Evolutionary conservation across 306 rosid species (phyloP).

Genomic region (Pachyrhizus erosus): DNA sequence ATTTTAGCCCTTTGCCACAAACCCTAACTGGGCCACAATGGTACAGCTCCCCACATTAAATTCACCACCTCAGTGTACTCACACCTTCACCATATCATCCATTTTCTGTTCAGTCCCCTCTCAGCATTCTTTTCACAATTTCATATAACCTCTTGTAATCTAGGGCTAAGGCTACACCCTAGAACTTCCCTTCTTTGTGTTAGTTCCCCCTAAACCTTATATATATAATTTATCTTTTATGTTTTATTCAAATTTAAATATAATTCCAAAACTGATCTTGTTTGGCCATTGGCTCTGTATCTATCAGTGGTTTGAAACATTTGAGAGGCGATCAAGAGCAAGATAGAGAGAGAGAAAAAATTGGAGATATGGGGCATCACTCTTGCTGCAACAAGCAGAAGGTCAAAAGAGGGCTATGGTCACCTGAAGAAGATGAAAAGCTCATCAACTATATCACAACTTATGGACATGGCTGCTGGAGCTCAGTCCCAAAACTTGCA

Average conservation of each 20-base stretch:
- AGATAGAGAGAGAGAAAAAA: not conserved
- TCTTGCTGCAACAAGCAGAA: constrained; percentile 98
- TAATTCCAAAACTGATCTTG: constrained; percentile 35
- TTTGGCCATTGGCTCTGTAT: constrained; percentile 27
- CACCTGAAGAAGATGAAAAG: constrained; percentile 98
- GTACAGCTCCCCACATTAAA: constrained; percentile 70
- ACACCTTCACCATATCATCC: constrained; percentile 45
- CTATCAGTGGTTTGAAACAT: not conserved
- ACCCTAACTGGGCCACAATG: constrained; percentile 68
- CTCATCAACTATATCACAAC: constrained; percentile 87
- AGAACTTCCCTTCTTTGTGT: not conserved
- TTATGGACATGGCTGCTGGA: constrained; percentile 98
- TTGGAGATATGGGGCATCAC: constrained; percentile 75
- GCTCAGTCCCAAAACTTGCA: constrained; percentile 94
- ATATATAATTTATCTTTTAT: not conserved
- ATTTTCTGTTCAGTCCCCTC: constrained; percentile 29
- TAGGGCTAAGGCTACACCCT: constrained; percentile 44
- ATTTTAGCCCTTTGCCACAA: constrained; percentile 59
- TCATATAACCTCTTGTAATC: constrained; percentile 28
- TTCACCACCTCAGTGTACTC: constrained; percentile 61
- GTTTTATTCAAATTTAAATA: not conserved
- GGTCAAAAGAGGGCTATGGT: constrained; percentile 98
- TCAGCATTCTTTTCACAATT: constrained; percentile 29
- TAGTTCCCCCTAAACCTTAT: not conserved
- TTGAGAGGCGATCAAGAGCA: too few species aligned